phyloP scores from a whole-genome alignment of 164 flowering plant genomes.

The Tetracentron sinense region DNA sequence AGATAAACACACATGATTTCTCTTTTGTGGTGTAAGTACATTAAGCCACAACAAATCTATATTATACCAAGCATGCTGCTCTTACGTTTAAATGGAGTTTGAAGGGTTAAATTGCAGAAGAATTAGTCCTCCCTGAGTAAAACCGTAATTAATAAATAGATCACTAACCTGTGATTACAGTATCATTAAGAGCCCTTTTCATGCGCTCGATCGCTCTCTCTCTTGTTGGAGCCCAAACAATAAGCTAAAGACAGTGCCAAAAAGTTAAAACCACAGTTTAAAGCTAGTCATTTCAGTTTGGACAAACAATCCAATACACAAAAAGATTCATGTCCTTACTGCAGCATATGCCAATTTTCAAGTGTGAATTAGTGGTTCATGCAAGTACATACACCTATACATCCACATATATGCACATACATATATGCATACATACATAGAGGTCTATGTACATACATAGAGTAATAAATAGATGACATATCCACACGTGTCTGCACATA shows the following conservation, averaged over 20 bases:
- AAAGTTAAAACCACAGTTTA: constrained; percentile 3
- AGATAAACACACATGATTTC: not conserved
- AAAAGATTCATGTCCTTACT: not conserved
- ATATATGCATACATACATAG: not conserved
- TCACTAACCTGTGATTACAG: constrained; percentile 65
- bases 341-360: not conserved
- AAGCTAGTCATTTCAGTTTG: not conserved
- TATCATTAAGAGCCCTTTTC: constrained; percentile 96
- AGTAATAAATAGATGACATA: too few species aligned
- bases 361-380: not conserved
- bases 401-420: not conserved
- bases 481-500: too few species aligned
- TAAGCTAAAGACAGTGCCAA: constrained; percentile 52
- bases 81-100: not conserved
- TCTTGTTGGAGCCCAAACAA: constrained; percentile 98
- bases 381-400: not conserved
- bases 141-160: not conserved
- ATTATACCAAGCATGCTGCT: not conserved
- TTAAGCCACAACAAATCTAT: too few species aligned
- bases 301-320: not conserved
- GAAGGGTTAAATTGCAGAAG: not conserved
- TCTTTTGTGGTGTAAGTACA: not conserved
- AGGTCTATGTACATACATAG: too few species aligned
- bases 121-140: not conserved
- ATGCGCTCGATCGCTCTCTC: constrained; percentile 94